Evolutionary conservation across 768 basidiomycete species (phyloP), one percentile per base, ranked within the genome.

Genomic region (Mrakia gelida): DNA sequence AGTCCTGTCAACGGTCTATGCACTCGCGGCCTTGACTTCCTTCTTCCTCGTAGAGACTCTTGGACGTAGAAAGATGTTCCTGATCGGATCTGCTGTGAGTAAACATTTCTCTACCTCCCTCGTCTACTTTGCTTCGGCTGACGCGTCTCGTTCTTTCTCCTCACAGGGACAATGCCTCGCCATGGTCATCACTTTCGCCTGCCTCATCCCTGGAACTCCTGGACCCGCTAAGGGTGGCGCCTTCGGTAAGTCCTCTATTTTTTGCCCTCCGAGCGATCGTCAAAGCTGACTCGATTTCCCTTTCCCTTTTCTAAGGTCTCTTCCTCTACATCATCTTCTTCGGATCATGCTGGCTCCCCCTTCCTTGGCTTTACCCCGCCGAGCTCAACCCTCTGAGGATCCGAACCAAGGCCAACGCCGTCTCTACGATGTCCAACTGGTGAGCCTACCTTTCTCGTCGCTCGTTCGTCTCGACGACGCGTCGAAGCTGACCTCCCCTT

Each of bases 351-450:
- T 78, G 84, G 84, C 82, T 86, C 32, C 85, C 85, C 72, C 84
- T 87, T 28, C 86, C 86, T 13, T 87, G 86, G 86, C 79, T 86
- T 7, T 85, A 86, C 82, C 86, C 86, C n/a, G 86, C 87, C 76
- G 87, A 86, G 82, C 82, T 86, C 82, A 86, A 86, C 84, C 85
- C 86, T 16, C 83, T 86, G 80, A 81, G 84, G 11, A 86, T 86
- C 79, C 82, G 86, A 77, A 86, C 85, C 61, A 82, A 84, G 77
- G 86, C 86, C 75, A 86, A 86, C 83, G 85, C 85, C 49, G 81
- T 86, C 63, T 84, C 83, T 9, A 73, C 77, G 61, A 80, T 79
- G 70, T 67, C 52, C 30, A 68, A 68, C 72, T 78, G 77, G 59
- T 59, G 59, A 26, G 59, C 18, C 23, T n/a, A n/a, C 54, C 15